Conservation (phyloP, 139 green algal species). For the Helicosporidium sp. region DNA sequence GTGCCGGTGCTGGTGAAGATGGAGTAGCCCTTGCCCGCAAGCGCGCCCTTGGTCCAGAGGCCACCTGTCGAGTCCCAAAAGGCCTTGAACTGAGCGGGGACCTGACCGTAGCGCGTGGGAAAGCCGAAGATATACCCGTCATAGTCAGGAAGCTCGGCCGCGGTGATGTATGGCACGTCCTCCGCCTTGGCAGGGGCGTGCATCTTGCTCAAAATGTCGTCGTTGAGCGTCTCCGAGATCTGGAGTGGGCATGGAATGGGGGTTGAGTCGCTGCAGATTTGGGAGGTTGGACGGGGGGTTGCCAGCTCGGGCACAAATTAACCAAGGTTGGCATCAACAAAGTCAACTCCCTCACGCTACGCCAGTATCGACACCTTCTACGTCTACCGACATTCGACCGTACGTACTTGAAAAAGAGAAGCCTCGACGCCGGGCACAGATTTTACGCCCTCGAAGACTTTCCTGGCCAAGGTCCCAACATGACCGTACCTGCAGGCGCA, state of each 20-base stretch:
- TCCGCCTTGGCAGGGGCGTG: constrained; percentile 23
- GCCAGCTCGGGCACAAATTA: too few species aligned
- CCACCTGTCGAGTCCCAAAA: constrained; percentile 38
- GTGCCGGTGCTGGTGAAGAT: constrained; percentile 24
- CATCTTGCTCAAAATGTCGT: not conserved
- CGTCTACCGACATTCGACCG: too few species aligned
- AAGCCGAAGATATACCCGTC: constrained; percentile 35
- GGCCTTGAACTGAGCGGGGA: constrained; percentile 17
- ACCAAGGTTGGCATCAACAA: too few species aligned
- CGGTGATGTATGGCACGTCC: constrained; percentile 24
- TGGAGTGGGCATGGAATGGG: constrained; percentile 29
- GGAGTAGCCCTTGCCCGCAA: constrained; percentile 26
- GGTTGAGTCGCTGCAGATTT: constrained; percentile 23
- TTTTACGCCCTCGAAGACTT: constrained; percentile 21
- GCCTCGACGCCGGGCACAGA: constrained; percentile 10
- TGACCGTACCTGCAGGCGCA: constrained; percentile 6
- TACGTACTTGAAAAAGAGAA: constrained; percentile 18
- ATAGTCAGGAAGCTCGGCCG: constrained; percentile 14
- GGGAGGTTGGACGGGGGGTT: constrained; percentile 3
- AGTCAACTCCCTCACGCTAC: too few species aligned
- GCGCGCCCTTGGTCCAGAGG: constrained; percentile 22
- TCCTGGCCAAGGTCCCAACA: not conserved
- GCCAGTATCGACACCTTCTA: too few species aligned
- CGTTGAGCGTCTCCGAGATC: constrained; percentile 25
- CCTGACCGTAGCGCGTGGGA: constrained; percentile 12